Percentiles rank a stretch among this genome's conserved stretches.
Conservation (phyloP, 2,329 filamentous ascomycete species). For the Meredithiella fracta region DNA sequence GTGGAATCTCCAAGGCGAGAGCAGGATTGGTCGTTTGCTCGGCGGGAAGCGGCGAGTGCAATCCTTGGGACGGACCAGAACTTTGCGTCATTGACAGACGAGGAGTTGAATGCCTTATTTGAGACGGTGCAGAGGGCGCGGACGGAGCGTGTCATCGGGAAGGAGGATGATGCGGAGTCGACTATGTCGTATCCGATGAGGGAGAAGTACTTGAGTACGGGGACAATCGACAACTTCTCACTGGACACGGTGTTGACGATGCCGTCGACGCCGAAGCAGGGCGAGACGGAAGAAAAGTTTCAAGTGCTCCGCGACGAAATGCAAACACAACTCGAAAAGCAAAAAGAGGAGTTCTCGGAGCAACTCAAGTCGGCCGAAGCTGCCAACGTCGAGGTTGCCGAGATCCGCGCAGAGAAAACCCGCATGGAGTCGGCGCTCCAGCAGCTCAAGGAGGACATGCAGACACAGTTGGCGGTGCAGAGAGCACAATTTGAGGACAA, state of each 20-base stretch:
- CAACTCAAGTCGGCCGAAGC: conserved; percentile 61
- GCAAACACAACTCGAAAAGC: conserved; percentile 65
- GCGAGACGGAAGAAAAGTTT: conserved; percentile 59
- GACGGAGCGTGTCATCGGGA: conserved; percentile 52
- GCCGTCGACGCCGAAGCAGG: conserved; percentile 74
- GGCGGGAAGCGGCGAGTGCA: conserved; percentile 80
- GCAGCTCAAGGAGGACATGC: conserved; percentile 73
- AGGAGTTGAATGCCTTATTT: conserved; percentile 83
- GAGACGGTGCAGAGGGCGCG: conserved; percentile 84
- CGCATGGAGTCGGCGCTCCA: conserved; percentile 71
- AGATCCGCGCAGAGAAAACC: conserved; percentile 65
- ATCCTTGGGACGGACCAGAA: conserved; percentile 84
- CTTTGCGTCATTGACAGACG: conserved; percentile 75
- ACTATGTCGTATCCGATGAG: conserved; percentile 71
- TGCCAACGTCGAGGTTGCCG: conserved; percentile 62
- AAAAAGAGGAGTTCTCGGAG: conserved; percentile 68
- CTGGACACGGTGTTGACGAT: conserved; percentile 87
- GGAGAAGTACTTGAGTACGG: conserved; percentile 91
- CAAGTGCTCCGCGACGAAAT: conserved; percentile 64
- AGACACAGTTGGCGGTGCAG: conserved; percentile 68
- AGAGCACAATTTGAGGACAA: conserved; percentile 73
- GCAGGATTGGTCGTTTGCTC: conserved; percentile 86
- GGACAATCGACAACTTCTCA: conserved; percentile 90
- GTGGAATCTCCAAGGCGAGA: conserved; percentile 66
- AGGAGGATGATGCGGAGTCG: conserved; percentile 83